A percentile compares a stretch with the other conserved stretches of the same genome.
phyloP scores from a whole-genome alignment of 306 rosid species.

The Sindora glabra region DNA sequence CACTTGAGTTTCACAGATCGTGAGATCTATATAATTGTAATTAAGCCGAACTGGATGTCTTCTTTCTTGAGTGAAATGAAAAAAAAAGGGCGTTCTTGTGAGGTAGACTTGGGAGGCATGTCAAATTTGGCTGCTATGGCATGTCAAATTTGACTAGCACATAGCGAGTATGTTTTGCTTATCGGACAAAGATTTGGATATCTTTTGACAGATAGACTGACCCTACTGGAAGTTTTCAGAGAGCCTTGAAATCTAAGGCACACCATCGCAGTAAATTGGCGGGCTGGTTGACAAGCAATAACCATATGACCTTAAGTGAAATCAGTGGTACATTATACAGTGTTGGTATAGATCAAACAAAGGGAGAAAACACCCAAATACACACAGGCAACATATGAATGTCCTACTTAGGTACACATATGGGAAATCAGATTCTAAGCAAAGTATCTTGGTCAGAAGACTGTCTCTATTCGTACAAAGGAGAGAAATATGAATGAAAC shows the following conservation, averaged over 20 bases:
- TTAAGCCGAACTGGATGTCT: too few relatives aligned
- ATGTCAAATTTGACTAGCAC: slow-evolving; percentile 55
- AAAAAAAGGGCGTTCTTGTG: too few relatives aligned
- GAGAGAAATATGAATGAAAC: slow-evolving; percentile 12
- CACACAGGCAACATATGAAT: slow-evolving; percentile 20
- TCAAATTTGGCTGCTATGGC: too few relatives aligned
- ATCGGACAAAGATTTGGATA: slow-evolving; percentile 76
- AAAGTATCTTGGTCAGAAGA: slow-evolving; percentile 7
- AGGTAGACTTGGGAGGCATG: too few relatives aligned
- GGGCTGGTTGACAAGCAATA: slow-evolving; percentile 15
- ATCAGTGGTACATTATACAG: slow-evolving; percentile 2
- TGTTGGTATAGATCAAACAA: slow-evolving; percentile 12
- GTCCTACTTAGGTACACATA: neutral
- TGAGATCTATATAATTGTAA: too few relatives aligned
- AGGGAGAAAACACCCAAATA: neutral
- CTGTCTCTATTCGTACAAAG: slow-evolving; percentile 18
- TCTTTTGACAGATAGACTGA: slow-evolving; percentile 49
- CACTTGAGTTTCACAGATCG: too few relatives aligned
- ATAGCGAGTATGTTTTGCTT: slow-evolving; percentile 48
- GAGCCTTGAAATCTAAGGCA: neutral
- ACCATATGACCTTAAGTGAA: slow-evolving; percentile 7
- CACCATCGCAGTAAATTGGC: neutral
- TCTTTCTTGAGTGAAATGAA: too few relatives aligned
- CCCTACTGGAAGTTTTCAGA: slow-evolving; percentile 11
- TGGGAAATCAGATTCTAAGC: slow-evolving; percentile 20